Conservation (phyloP, 352 stramenopile genomes). For the Phytopythium vexans region DNA sequence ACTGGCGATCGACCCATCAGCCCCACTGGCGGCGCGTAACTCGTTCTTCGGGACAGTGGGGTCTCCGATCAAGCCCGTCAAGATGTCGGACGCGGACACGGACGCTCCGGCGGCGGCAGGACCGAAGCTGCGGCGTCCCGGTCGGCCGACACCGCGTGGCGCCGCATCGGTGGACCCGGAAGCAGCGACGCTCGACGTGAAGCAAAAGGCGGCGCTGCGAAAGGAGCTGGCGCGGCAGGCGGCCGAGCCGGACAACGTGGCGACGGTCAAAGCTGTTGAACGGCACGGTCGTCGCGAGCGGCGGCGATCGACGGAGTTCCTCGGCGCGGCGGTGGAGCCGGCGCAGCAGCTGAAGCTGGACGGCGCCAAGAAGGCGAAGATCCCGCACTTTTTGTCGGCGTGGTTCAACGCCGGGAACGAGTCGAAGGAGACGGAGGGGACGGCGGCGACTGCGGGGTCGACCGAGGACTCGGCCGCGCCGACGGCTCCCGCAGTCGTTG, state of each 20-base stretch:
- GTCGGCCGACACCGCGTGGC: not conserved
- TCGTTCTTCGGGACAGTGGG: slow-evolving; percentile 71
- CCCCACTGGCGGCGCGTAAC: slow-evolving; percentile 41
- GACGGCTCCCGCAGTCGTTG: slow-evolving; percentile 7
- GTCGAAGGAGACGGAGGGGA: slow-evolving; percentile 19
- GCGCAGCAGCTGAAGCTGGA: slow-evolving; percentile 65
- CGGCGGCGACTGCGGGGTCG: slow-evolving; percentile 13
- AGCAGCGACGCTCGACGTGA: slow-evolving; percentile 49
- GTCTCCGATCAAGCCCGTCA: slow-evolving; percentile 69
- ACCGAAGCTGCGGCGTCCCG: slow-evolving; percentile 13
- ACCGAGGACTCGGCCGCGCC: slow-evolving; percentile 15
- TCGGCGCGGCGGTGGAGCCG: slow-evolving; percentile 43
- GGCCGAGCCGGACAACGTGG: slow-evolving; percentile 27
- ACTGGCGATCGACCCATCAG: slow-evolving; percentile 30
- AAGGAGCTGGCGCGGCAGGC: slow-evolving; percentile 41
- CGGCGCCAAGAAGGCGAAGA: slow-evolving; percentile 69
- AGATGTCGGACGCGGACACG: slow-evolving; percentile 34
- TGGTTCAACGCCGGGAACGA: slow-evolving; percentile 63
- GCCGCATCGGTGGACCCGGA: slow-evolving; percentile 41
- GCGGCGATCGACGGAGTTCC: slow-evolving; percentile 47
- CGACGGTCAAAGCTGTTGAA: slow-evolving; percentile 41
- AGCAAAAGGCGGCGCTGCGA: slow-evolving; percentile 47
- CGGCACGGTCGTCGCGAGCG: slow-evolving; percentile 24
- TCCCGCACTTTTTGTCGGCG: slow-evolving; percentile 62
- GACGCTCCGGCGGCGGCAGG: slow-evolving; percentile 14